These are phyloP conservation scores for Incumbomyces delicatus DNA, from an alignment of 2,329 filamentous ascomycete species.

Conservation along the genomic window DNA sequence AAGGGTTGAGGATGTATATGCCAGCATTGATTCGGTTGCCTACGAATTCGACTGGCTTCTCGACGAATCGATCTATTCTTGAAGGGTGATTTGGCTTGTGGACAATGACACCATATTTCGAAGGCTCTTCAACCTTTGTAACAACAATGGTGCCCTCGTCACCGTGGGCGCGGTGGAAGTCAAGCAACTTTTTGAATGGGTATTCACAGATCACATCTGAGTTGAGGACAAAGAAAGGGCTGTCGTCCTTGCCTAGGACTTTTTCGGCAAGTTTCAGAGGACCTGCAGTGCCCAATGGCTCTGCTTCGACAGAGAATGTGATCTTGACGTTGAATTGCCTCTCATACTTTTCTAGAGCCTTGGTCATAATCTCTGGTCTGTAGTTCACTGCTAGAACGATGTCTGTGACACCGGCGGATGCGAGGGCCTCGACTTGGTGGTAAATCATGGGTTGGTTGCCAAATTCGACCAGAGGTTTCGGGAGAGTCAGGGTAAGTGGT, in stretches of 20 bases:
- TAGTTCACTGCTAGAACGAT: constrained; percentile 99
- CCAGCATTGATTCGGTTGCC: constrained; percentile 98
- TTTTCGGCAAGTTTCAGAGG: constrained; percentile 91
- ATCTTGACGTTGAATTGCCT: constrained; percentile 88
- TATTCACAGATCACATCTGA: constrained; percentile 98
- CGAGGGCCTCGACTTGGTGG: constrained; percentile 92
- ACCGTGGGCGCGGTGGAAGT: constrained; percentile 87
- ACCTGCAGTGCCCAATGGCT: constrained; percentile 89
- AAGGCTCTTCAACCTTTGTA: constrained; percentile 97
- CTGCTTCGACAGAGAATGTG: constrained; percentile 91
- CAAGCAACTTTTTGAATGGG: constrained; percentile 79
- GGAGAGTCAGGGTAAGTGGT: constrained; percentile 90
- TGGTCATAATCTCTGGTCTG: constrained; percentile 94
- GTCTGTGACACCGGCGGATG: constrained; percentile 87
- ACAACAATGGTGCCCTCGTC: constrained; percentile 96
- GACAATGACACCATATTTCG: constrained; percentile 97
- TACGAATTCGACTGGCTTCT: constrained; percentile 98
- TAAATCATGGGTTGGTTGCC: constrained; percentile 99
- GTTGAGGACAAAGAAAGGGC: constrained; percentile 96
- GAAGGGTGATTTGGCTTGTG: constrained; percentile 88
- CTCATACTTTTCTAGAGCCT: constrained; percentile 88
- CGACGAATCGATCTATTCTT: constrained; percentile 95
- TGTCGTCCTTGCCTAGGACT: constrained; percentile 84
- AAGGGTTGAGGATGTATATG: constrained; percentile 95
- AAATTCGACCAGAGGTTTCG: constrained; percentile 96